Percentiles rank a stretch among this genome's conserved stretches.
Conservation (phyloP, 306 rosid species). For the Lagenaria siceraria region DNA sequence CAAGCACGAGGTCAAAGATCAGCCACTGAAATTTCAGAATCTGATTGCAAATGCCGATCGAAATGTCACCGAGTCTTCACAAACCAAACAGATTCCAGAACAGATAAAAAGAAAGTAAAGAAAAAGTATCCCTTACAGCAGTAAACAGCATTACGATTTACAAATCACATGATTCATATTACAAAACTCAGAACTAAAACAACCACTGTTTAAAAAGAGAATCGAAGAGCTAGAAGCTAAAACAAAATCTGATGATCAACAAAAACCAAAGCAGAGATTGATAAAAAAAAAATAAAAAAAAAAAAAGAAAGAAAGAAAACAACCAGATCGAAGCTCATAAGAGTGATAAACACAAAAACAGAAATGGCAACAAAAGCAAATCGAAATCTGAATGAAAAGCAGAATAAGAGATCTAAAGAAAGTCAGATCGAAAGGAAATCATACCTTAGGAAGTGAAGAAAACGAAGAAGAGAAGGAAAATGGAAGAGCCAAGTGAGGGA, state of each 20-base stretch:
- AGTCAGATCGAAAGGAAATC: background rate
- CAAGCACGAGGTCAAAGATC: background rate
- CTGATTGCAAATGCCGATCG: background rate
- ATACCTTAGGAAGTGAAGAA: background rate
- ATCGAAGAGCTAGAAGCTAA: background rate
- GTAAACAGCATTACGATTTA: background rate
- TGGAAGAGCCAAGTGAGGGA: background rate
- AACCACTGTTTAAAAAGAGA: background rate
- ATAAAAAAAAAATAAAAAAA: no score
- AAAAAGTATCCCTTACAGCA: background rate
- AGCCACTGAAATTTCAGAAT: background rate
- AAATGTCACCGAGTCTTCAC: background rate
- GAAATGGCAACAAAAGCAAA: background rate
- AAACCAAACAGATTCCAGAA: background rate
- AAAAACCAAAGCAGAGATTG: background rate
- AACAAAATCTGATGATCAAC: background rate
- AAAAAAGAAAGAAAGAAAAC: background rate
- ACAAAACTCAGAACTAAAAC: background rate
- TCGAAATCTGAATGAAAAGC: background rate
- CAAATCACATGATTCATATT: background rate
- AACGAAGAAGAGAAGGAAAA: background rate
- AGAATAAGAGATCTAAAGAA: background rate
- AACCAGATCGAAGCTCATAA: background rate
- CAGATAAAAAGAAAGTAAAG: background rate
- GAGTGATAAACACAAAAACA: background rate